These are phyloP conservation scores for Fusarium incarnatum DNA, from an alignment of 2,329 filamentous ascomycete genomes.

Conservation along the genomic window DNA sequence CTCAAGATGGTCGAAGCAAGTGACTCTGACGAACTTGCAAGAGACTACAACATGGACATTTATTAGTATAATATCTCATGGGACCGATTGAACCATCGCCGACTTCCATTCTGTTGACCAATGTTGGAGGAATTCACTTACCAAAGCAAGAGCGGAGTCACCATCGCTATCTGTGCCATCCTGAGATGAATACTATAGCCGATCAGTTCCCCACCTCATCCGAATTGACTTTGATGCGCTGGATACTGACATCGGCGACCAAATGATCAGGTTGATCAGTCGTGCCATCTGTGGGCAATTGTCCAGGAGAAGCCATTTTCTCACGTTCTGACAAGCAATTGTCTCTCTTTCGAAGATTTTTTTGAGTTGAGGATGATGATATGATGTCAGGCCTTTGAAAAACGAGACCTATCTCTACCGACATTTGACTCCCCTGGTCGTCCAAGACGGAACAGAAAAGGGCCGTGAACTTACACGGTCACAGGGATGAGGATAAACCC, in stretches of 20 bases:
- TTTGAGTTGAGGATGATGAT: not conserved
- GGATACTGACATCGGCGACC: not conserved
- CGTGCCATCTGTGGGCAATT: too few species aligned
- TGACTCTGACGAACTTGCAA: conserved; percentile 35
- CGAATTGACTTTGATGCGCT: not conserved
- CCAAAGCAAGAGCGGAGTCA: not conserved
- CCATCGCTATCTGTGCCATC: not conserved
- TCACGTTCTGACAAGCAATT: not conserved
- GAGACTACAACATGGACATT: not conserved
- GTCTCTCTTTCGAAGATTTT: not conserved
- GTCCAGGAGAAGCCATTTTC: not conserved
- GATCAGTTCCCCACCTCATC: not conserved
- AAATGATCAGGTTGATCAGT: not conserved
- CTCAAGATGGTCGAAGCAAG: conserved; percentile 52
- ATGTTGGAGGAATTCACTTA: not conserved
- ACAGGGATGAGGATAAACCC: not conserved
- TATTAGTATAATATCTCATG: not conserved
- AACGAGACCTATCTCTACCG: not conserved
- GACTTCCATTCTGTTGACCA: not conserved
- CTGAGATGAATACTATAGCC: not conserved
- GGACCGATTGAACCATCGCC: not conserved
- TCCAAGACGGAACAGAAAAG: not conserved
- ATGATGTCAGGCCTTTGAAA: not conserved
- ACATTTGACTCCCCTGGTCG: not conserved
- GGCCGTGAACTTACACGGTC: not conserved